phyloP scores from a whole-genome alignment of 495 filamentous ascomycete genomes.

The Polyplosphaeria fusca region DNA sequence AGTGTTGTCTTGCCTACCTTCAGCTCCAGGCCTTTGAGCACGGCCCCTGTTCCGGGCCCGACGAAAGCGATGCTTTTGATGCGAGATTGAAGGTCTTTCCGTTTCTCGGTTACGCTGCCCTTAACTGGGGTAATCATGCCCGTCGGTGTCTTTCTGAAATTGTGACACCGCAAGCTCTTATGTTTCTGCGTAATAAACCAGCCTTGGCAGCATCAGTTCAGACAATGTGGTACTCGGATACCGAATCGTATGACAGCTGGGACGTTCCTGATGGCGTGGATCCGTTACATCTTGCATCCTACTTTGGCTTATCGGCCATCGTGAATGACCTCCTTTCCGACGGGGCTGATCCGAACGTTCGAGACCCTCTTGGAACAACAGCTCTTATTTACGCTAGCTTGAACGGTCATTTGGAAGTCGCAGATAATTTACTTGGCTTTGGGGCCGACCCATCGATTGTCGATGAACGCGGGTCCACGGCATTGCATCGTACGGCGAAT shows the following conservation, averaged over 20 bases:
- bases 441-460: conserved; percentile 9
- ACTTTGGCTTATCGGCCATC: conserved; percentile 13
- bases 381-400: conserved; percentile 12
- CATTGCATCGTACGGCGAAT: not conserved
- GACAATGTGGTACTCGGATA: conserved; percentile 22
- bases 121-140: conserved; percentile 19
- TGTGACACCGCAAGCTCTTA: conserved; percentile 16
- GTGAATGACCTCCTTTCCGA: conserved; percentile 3
- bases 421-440: conserved; percentile 3
- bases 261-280: conserved; percentile 15
- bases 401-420: conserved; percentile 12
- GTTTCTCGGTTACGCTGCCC: conserved; percentile 13
- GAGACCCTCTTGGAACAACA: conserved; percentile 6
- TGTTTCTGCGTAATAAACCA: conserved; percentile 10
- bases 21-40: conserved; percentile 4
- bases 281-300: conserved; percentile 14
- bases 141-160: conserved; percentile 3
- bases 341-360: conserved; percentile 10
- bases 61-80: conserved; percentile 7
- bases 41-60: conserved; percentile 12
- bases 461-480: conserved; percentile 14
- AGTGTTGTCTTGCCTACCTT: conserved; percentile 22
- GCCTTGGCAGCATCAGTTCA: conserved; percentile 16
- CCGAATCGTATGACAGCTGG: conserved; percentile 13
- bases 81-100: conserved; percentile 7